Evolutionary conservation across 2,329 filamentous ascomycete species (phyloP).

Genomic region (Aspergillus jensenii): DNA sequence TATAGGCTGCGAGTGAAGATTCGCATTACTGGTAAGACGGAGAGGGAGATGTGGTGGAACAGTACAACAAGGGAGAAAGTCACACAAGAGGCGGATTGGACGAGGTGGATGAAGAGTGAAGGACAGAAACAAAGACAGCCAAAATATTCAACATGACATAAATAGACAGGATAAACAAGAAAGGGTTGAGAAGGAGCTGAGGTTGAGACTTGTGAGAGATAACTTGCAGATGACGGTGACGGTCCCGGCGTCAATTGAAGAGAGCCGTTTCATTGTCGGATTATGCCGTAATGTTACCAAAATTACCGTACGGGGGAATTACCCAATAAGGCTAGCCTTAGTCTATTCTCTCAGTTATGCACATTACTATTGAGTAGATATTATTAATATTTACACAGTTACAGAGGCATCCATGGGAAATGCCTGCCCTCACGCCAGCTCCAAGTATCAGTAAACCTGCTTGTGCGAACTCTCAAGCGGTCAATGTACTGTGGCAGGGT

Average conservation of each 20-base stretch:
- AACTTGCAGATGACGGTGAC: background rate
- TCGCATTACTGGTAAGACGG: slow-evolving; percentile 15
- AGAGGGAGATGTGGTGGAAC: slow-evolving; percentile 5
- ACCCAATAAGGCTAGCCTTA: background rate
- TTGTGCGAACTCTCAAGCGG: background rate
- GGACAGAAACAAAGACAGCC: slow-evolving; percentile 9
- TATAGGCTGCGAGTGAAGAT: slow-evolving; percentile 4
- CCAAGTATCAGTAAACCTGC: background rate
- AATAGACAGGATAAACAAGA: slow-evolving; percentile 1
- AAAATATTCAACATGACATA: slow-evolving; percentile 10
- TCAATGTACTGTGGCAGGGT: background rate
- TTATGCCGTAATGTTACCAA: slow-evolving; percentile 1
- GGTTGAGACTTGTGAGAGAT: background rate
- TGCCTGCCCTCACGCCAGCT: no score
- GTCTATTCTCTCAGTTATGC: background rate
- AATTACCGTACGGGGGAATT: background rate
- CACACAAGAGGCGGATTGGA: slow-evolving; percentile 16
- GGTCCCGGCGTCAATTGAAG: no score
- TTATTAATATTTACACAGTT: background rate
- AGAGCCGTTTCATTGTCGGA: background rate
- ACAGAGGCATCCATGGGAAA: background rate
- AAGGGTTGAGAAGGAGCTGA: background rate
- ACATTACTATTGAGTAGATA: background rate
- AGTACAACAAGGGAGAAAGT: slow-evolving; percentile 22
- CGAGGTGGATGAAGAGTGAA: slow-evolving; percentile 1